Conservation (phyloP, 495 filamentous ascomycete genomes). For the Talaromyces adpressus region DNA sequence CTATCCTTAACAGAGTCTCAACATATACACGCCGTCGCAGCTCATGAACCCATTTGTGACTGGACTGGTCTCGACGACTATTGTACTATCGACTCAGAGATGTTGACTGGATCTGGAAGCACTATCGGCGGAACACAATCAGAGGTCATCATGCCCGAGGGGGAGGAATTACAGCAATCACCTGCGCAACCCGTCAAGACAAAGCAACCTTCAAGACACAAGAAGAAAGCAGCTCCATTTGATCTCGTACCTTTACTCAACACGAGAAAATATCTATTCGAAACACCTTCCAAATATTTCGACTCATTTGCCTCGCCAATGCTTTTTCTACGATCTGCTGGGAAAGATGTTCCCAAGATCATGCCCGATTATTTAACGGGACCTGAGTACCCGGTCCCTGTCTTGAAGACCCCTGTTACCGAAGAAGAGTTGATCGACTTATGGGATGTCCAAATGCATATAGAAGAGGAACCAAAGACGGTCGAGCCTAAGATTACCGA, state of each 20-base stretch:
- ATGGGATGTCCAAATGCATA: constrained; percentile 9
- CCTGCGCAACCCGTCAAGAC: background rate
- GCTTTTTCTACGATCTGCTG: constrained; percentile 48
- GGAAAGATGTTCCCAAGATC: constrained; percentile 26
- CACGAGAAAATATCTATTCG: constrained; percentile 38
- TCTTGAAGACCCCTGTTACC: constrained; percentile 13
- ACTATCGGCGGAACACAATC: background rate
- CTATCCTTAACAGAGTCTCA: constrained; percentile 52
- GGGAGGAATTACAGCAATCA: background rate
- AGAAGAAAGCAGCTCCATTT: constrained; percentile 14
- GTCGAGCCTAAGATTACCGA: background rate
- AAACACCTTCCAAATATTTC: constrained; percentile 41
- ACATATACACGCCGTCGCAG: constrained; percentile 27
- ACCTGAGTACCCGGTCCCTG: constrained; percentile 28
- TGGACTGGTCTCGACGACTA: constrained; percentile 34
- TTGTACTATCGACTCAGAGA: constrained; percentile 15
- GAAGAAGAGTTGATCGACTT: constrained; percentile 6
- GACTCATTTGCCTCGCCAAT: constrained; percentile 55
- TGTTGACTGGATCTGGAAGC: background rate
- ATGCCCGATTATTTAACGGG: constrained; percentile 31
- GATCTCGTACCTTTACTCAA: constrained; percentile 30
- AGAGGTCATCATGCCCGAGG: background rate
- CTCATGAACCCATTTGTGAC: constrained; percentile 31
- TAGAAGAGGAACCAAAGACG: background rate
- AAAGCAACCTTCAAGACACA: constrained; percentile 9